Conservation (phyloP, 352 stramenopile species). For the Phytophthora syringae region DNA sequence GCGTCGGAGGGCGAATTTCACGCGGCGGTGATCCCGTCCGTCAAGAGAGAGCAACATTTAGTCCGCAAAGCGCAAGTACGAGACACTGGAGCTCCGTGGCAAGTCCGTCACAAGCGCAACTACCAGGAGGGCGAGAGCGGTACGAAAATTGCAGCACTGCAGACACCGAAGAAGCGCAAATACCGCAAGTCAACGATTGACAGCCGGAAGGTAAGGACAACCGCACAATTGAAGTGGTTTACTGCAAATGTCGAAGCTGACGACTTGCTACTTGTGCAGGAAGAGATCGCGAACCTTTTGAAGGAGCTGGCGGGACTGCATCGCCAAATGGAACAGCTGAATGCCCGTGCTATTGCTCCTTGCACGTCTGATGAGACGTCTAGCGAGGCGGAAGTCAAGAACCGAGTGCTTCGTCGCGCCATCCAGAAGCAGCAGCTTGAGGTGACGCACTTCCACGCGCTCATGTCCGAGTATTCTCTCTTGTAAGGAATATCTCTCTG, state of each 20-base stretch:
- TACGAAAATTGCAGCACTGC: neutral
- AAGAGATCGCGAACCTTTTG: conserved; percentile 39
- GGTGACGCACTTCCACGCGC: conserved; percentile 30
- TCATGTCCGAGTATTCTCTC: conserved; percentile 38
- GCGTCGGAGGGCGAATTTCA: conserved; percentile 16
- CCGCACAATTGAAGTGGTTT: neutral
- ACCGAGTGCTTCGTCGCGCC: conserved; percentile 27
- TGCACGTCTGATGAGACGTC: neutral
- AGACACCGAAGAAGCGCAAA: conserved; percentile 27
- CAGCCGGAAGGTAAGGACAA: conserved; percentile 15
- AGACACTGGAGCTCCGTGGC: neutral
- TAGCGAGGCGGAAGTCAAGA: conserved; percentile 16
- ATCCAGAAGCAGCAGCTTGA: conserved; percentile 35
- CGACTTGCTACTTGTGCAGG: conserved; percentile 9
- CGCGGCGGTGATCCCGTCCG: neutral
- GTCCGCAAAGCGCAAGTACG: neutral
- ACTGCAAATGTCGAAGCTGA: neutral
- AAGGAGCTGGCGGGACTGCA: conserved; percentile 31
- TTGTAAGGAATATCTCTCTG: conserved; percentile 17
- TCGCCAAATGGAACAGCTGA: conserved; percentile 25
- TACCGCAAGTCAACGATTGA: conserved; percentile 36
- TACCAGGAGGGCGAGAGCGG: neutral
- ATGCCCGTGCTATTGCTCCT: conserved; percentile 18
- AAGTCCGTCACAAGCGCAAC: conserved; percentile 7
- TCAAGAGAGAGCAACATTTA: conserved; percentile 6